phyloP scores from a whole-genome alignment of 176 grass and related monocot species.

The Avena atlantica region DNA sequence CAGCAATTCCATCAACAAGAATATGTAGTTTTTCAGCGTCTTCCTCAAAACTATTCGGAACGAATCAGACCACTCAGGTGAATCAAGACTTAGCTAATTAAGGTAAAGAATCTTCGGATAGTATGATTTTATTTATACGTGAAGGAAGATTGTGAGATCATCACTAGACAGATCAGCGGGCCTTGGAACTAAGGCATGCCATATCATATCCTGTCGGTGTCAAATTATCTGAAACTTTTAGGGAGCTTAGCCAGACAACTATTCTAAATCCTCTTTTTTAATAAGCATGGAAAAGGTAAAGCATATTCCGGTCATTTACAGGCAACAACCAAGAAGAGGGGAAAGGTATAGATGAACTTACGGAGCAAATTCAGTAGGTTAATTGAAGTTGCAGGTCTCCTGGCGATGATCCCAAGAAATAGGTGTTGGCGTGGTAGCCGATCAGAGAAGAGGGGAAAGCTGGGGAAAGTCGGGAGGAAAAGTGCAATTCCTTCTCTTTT shows the following conservation, averaged over 20 bases:
- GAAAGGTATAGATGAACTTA: neutral
- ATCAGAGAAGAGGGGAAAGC: conserved; percentile 21
- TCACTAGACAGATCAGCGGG: too few relatives aligned
- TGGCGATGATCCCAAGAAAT: neutral
- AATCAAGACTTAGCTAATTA: neutral
- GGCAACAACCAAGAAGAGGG: neutral
- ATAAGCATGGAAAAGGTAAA: neutral
- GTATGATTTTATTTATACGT: neutral
- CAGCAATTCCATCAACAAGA: neutral
- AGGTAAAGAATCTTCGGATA: neutral
- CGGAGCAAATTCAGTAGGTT: neutral
- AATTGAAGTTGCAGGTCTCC: neutral
- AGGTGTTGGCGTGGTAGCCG: neutral
- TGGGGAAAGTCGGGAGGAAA: conserved; percentile 8
- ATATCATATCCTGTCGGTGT: too few relatives aligned
- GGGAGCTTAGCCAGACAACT: too few relatives aligned
- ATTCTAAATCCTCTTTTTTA: too few relatives aligned
- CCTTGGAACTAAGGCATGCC: too few relatives aligned
- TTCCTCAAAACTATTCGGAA: neutral
- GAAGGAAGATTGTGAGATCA: too few relatives aligned
- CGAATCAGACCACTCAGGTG: conserved; percentile 1
- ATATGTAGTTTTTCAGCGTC: neutral
- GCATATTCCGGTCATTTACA: neutral
- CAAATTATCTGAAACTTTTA: too few relatives aligned
- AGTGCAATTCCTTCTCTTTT: neutral